Conservation (phyloP, 495 filamentous ascomycete genomes). For the Penicillium bialowiezense region DNA sequence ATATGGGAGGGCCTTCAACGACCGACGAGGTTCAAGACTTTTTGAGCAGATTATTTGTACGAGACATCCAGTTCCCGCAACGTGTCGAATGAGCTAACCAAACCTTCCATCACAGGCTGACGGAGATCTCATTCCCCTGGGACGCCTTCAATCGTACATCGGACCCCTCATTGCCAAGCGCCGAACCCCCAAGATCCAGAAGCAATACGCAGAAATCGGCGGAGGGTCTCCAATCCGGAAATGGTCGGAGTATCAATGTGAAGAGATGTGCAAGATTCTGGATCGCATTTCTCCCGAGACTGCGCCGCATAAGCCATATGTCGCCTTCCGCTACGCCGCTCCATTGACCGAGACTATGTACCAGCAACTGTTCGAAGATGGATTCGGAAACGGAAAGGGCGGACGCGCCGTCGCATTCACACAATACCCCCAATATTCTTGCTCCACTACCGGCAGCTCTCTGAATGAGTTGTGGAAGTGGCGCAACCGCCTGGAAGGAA, state of each 20-base stretch:
- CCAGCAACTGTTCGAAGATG: constrained; percentile 73
- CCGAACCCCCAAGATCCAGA: constrained; percentile 90
- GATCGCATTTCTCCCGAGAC: constrained; percentile 87
- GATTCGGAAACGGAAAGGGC: constrained; percentile 80
- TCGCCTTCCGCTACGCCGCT: constrained; percentile 95
- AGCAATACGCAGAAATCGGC: constrained; percentile 93
- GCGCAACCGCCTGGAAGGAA: constrained; percentile 83
- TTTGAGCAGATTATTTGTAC: constrained; percentile 88
- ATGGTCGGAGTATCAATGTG: constrained; percentile 92
- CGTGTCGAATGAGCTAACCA: background rate
- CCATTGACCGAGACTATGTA: constrained; percentile 96
- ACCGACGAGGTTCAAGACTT: constrained; percentile 86
- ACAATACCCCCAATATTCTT: constrained; percentile 99
- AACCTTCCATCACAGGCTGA: constrained; percentile 60
- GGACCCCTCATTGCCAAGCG: constrained; percentile 81
- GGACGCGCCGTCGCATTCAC: constrained; percentile 95
- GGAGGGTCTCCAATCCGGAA: constrained; percentile 96
- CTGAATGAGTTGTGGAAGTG: constrained; percentile 98
- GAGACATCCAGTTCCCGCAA: constrained; percentile 14
- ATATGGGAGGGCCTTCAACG: constrained; percentile 97
- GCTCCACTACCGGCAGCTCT: constrained; percentile 93
- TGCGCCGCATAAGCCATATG: constrained; percentile 96
- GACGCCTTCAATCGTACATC: constrained; percentile 85
- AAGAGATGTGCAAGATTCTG: constrained; percentile 93
- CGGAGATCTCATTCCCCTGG: constrained; percentile 93